These are phyloP conservation scores for Daldinia childiae DNA, from an alignment of 495 filamentous ascomycete genomes.

Conservation along the genomic window DNA sequence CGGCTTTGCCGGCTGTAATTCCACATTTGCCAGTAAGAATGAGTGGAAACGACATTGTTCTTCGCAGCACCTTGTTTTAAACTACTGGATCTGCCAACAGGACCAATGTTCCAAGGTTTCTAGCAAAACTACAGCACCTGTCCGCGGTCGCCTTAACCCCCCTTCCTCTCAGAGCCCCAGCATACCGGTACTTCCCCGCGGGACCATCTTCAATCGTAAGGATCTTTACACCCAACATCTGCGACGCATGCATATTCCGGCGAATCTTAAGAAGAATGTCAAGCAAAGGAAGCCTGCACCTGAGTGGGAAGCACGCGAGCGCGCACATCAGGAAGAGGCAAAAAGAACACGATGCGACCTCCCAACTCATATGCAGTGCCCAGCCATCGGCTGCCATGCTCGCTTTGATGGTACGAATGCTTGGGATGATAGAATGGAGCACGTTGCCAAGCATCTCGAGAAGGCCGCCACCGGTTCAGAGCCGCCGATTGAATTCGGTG, in stretches of 20 bases:
- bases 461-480: slow-evolving; percentile 52
- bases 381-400: slow-evolving; percentile 64
- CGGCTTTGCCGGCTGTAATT: slow-evolving; percentile 43
- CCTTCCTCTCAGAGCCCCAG: slow-evolving; percentile 41
- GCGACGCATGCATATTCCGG: slow-evolving; percentile 80
- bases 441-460: slow-evolving; percentile 86
- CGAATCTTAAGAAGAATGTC: slow-evolving; percentile 50
- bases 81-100: slow-evolving; percentile 83
- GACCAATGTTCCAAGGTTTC: slow-evolving; percentile 63
- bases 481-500: slow-evolving; percentile 50
- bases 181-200: slow-evolving; percentile 41
- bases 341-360: slow-evolving; percentile 66
- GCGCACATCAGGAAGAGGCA: slow-evolving; percentile 65
- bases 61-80: slow-evolving; percentile 80
- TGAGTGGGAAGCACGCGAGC: slow-evolving; percentile 57
- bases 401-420: slow-evolving; percentile 68
- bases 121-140: slow-evolving; percentile 36
- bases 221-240: slow-evolving; percentile 92
- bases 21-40: slow-evolving; percentile 41
- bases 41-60: slow-evolving; percentile 87
- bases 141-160: slow-evolving; percentile 51
- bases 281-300: slow-evolving; percentile 49
- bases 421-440: slow-evolving; percentile 91
- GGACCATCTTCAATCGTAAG: slow-evolving; percentile 88
- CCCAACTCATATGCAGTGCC: slow-evolving; percentile 71